A percentile compares a stretch with the other conserved stretches of the same genome.
phyloP scores from a whole-genome alignment of 202 grass and related monocot genomes.

The Setaria italica region DNA sequence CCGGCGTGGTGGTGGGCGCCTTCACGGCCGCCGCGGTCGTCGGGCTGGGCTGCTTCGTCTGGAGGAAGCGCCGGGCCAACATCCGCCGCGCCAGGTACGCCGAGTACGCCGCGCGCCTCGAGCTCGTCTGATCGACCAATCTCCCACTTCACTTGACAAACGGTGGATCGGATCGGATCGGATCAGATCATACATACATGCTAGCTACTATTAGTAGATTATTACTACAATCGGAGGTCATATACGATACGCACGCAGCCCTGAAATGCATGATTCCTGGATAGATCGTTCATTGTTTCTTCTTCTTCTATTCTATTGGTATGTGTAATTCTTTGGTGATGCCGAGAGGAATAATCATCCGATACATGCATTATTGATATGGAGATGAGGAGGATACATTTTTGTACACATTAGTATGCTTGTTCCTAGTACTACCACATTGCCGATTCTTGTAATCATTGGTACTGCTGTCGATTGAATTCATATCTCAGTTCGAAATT shows the following conservation, averaged over 20 bases:
- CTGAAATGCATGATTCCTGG: neutral
- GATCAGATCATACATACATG: neutral
- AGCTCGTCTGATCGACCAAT: slow-evolving; percentile 57
- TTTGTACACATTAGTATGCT: neutral
- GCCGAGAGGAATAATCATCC: neutral
- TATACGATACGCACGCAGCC: neutral
- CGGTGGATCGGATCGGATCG: neutral
- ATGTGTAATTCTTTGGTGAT: neutral
- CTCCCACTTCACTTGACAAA: neutral
- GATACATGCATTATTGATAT: neutral
- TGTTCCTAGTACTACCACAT: too few relatives aligned
- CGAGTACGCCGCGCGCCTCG: slow-evolving; percentile 68
- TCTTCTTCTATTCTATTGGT: neutral
- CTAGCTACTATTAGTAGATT: neutral
- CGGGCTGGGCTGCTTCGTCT: slow-evolving; percentile 56
- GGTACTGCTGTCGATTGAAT: neutral
- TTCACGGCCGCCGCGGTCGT: slow-evolving; percentile 66
- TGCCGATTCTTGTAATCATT: neutral
- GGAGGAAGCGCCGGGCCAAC: slow-evolving; percentile 77
- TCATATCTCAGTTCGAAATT: neutral
- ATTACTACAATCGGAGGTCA: too few relatives aligned
- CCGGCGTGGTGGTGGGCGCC: slow-evolving; percentile 61
- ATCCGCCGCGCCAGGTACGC: slow-evolving; percentile 84
- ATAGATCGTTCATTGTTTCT: neutral
- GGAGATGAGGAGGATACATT: neutral